Base-by-base conservation (phyloP, 2,329 filamentous ascomycete genomes). In the Colletotrichum cereale region DNA sequence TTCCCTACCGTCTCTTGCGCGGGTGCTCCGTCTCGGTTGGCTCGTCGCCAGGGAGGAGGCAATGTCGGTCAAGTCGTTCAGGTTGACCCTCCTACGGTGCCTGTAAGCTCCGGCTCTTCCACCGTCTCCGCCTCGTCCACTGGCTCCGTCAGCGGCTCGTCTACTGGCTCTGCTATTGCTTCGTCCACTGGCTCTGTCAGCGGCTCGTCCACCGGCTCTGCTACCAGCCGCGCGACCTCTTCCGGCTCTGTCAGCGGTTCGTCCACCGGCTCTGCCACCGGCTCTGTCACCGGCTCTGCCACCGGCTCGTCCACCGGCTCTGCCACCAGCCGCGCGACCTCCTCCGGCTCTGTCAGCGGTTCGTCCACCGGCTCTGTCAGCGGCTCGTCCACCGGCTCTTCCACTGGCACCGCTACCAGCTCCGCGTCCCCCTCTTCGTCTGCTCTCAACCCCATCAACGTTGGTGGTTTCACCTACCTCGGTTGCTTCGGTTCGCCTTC, bases 401-500 rank as follows among this genome's bases (percentile, higher is more conserved):
- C 44, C 3, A 62, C 34, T 16, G 34, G n/a, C 16, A 6, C 36
- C 16, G 14, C 24, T n/a, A n/a, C 56, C 56, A 56, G 40, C 44
- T 61, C 68, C 7, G 34, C 11, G 16, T 10, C 53, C 2, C 7
- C 68, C 5, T 36, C 52, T 24, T 34, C 53, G 58, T 57, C 63
- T 16, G 5, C 47, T 18, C 56, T 42, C 61, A 67, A 75, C 66
- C 73, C 71, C 12, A 29, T 21, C 61, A 57, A 48, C 12, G 61
- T 75, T 21, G 71, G 67, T 3, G 68, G 60, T 69, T 79, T 75
- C 73, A 71, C 63, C 53, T 73, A 75, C 66, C 68, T 75, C 44
- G 80, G 80, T 67, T 81, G 80, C 73, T 72, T 74, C 44, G 62
- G 65, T n/a, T 80, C 78, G 38, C 34, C 62, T 16, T 55, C 73